Conservation (phyloP, 2,329 filamentous ascomycete species). For the Neurospora crassa region DNA sequence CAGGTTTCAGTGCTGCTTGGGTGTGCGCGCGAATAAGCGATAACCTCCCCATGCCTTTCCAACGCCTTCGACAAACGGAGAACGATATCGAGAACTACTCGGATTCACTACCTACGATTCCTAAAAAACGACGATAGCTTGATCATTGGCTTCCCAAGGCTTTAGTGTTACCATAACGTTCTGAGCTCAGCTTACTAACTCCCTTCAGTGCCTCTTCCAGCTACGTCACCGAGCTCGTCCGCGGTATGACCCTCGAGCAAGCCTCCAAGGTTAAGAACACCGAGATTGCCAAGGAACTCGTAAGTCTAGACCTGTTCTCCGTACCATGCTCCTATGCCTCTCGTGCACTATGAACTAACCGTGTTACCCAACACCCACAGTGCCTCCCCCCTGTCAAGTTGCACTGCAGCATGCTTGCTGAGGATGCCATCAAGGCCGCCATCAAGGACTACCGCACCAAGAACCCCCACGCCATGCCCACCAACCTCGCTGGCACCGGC, state of each 20-base stretch:
- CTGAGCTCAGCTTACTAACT: slow-evolving; percentile 5
- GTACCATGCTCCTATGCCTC: slow-evolving; percentile 34
- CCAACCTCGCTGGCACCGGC: slow-evolving; percentile 67
- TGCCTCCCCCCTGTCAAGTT: slow-evolving; percentile 70
- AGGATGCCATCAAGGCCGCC: slow-evolving; percentile 83
- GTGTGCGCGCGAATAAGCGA: neutral
- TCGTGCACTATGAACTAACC: slow-evolving; percentile 57
- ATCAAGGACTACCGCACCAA: slow-evolving; percentile 88
- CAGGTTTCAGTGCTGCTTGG: neutral
- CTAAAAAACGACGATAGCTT: neutral
- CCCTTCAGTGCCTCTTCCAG: slow-evolving; percentile 60
- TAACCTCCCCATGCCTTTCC: neutral
- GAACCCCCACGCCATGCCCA: slow-evolving; percentile 67
- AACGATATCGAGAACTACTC: neutral
- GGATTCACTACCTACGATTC: neutral
- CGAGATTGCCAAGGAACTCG: slow-evolving; percentile 91
- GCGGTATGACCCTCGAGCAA: slow-evolving; percentile 93
- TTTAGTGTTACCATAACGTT: neutral
- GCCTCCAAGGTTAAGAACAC: slow-evolving; percentile 90
- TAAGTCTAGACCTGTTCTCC: slow-evolving; percentile 58
- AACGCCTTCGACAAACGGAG: neutral
- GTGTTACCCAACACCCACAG: slow-evolving; percentile 61
- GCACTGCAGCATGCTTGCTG: slow-evolving; percentile 87
- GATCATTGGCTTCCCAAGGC: neutral
- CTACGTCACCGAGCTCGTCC: slow-evolving; percentile 89